phyloP scores from a whole-genome alignment of 148 eudicot genomes.

The Simmondsia chinensis region DNA sequence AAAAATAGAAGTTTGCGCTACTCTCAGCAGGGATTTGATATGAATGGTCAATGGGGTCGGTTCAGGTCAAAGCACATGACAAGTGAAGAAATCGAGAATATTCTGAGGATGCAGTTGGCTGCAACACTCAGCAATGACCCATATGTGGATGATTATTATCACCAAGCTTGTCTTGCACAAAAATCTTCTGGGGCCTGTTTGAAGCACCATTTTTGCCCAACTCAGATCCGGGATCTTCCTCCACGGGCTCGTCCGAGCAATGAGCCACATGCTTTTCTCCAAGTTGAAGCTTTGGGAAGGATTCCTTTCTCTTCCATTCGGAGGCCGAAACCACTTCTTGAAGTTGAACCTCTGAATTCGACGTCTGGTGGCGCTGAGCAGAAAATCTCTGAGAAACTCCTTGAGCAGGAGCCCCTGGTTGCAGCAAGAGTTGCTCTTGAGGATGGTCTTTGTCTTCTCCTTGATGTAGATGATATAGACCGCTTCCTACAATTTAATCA shows the following conservation, averaged over 20 bases:
- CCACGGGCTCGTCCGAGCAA: conserved; percentile 50
- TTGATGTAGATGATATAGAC: conserved; percentile 90
- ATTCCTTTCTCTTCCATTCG: conserved; percentile 82
- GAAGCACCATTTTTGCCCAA: conserved; percentile 81
- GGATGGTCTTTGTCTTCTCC: conserved; percentile 72
- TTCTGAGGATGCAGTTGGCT: conserved; percentile 61
- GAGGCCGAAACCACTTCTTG: conserved; percentile 89
- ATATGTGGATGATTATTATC: conserved; percentile 69
- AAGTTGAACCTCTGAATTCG: conserved; percentile 54
- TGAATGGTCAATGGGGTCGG: conserved; percentile 30
- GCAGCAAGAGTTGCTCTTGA: conserved; percentile 90
- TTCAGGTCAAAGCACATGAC: conserved; percentile 69
- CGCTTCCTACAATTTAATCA: conserved; percentile 62
- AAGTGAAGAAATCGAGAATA: conserved; percentile 55
- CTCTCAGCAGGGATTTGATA: conserved; percentile 47
- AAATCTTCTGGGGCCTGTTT: conserved; percentile 39
- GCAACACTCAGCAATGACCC: conserved; percentile 73
- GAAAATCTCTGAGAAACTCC: conserved; percentile 41
- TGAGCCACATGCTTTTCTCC: conserved; percentile 81
- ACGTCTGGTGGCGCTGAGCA: conserved; percentile 35
- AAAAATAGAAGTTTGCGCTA: conserved; percentile 28
- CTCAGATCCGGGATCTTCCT: conserved; percentile 54
- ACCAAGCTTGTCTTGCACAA: conserved; percentile 61
- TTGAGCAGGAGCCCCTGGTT: conserved; percentile 91
- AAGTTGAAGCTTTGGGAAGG: conserved; percentile 87